These are phyloP conservation scores for Lavandula angustifolia DNA, from an alignment of 257 asterid species.

Conservation along the genomic window DNA sequence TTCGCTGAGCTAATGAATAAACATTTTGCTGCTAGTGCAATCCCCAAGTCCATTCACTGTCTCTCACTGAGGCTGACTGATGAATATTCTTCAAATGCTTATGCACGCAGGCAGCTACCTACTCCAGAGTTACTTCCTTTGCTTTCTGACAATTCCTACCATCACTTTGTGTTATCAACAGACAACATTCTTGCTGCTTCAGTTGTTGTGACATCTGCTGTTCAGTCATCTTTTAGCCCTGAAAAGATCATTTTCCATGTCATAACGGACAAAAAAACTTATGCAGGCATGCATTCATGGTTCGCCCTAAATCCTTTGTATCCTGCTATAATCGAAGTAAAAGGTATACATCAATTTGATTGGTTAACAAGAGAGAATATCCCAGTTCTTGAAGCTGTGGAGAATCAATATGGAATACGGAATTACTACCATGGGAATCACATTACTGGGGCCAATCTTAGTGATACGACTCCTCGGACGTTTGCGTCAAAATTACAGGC, in stretches of 20 bases:
- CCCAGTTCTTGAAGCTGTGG: conserved; percentile 97
- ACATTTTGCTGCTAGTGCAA: conserved; percentile 94
- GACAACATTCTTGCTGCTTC: conserved; percentile 98
- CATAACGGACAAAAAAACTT: conserved; percentile 96
- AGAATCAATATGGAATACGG: conserved; percentile 72
- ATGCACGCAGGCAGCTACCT: conserved; percentile 94
- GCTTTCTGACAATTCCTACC: conserved; percentile 77
- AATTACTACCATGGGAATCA: conserved; percentile 95
- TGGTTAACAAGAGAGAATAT: conserved; percentile 96
- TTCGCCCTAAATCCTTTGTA: conserved; percentile 78
- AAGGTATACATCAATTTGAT: conserved; percentile 96
- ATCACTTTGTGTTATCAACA: conserved; percentile 88
- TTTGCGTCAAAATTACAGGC: conserved; percentile 95
- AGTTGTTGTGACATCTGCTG: conserved; percentile 86
- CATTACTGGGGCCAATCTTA: conserved; percentile 72
- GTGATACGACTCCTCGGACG: conserved; percentile 73
- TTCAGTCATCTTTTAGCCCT: conserved; percentile 74
- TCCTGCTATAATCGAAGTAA: conserved; percentile 92
- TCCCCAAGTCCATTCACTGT: conserved; percentile 91
- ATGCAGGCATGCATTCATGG: conserved; percentile 99
- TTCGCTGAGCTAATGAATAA: conserved; percentile 83
- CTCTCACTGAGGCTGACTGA: conserved; percentile 87
- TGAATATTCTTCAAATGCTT: conserved; percentile 95
- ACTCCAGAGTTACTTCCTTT: conserved; percentile 90
- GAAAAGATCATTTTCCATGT: conserved; percentile 91